Percentiles rank a stretch among this genome's conserved stretches.
Conservation (phyloP, 768 basidiomycete genomes). For the Mrakia gelida region DNA sequence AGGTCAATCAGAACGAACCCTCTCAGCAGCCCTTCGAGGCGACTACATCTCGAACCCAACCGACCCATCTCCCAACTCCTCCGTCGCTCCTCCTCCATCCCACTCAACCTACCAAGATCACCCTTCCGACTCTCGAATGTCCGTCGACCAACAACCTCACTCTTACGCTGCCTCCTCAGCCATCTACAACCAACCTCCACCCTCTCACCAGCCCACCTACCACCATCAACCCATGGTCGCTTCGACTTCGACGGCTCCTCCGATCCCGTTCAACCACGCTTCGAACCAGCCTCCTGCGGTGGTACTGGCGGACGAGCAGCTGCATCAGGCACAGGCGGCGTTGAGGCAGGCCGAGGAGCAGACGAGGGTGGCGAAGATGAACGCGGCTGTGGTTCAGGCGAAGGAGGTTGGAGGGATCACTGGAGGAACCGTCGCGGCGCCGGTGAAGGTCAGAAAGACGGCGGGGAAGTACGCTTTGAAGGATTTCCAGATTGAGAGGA, state of each 20-base stretch:
- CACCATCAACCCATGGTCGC: constrained; percentile 14
- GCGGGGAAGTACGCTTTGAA: constrained; percentile 33
- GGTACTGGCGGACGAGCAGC: constrained; percentile 27
- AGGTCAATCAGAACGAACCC: constrained; percentile 15
- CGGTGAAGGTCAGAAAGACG: constrained; percentile 30
- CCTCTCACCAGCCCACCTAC: not conserved
- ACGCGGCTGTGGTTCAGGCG: constrained; percentile 15
- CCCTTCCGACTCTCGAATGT: constrained; percentile 11
- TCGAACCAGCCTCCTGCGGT: not conserved
- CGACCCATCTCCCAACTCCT: not conserved
- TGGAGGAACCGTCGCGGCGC: not conserved
- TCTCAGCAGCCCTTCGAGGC: constrained; percentile 29
- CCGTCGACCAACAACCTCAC: not conserved
- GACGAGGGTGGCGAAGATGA: constrained; percentile 29
- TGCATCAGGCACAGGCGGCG: constrained; percentile 25
- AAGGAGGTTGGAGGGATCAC: not conserved
- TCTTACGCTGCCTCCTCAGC: not conserved
- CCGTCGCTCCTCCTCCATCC: not conserved
- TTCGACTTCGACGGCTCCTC: constrained; percentile 11
- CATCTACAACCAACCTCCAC: not conserved
- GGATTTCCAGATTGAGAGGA: constrained; percentile 32
- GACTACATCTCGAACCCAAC: constrained; percentile 12
- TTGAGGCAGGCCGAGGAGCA: constrained; percentile 30
- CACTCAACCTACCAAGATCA: not conserved
- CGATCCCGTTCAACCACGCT: not conserved